phyloP scores from a whole-genome alignment of 495 filamentous ascomycete species.

The Astrothelium macrocarpum region DNA sequence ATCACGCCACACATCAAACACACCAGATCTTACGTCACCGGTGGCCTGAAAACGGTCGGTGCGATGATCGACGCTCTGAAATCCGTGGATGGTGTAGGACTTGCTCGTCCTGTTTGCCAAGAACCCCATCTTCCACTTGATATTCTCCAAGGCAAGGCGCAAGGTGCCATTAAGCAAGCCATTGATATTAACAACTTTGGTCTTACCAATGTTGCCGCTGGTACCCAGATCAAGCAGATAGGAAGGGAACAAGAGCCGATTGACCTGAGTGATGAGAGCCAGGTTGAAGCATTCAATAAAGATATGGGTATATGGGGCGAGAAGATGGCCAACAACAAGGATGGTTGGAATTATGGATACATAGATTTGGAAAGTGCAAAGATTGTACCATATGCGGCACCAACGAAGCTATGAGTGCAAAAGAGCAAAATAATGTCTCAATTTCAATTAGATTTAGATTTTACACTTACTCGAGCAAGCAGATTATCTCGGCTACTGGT shows the following conservation, averaged over 20 bases:
- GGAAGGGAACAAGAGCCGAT: conserved; percentile 44
- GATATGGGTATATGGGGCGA: conserved; percentile 34
- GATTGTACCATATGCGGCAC: conserved; percentile 26
- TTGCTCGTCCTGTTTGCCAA: conserved; percentile 45
- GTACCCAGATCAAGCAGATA: conserved; percentile 44
- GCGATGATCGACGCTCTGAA: conserved; percentile 50
- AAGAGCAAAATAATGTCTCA: background rate
- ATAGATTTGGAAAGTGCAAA: conserved; percentile 31
- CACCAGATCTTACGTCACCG: conserved; percentile 52
- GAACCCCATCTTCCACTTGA: conserved; percentile 42
- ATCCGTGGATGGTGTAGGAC: conserved; percentile 48
- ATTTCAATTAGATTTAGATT: too few relatives aligned
- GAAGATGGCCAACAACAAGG: conserved; percentile 31
- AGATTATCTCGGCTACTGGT: too few relatives aligned
- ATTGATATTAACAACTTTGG: conserved; percentile 41
- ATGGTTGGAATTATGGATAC: conserved; percentile 32
- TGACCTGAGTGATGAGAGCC: conserved; percentile 39
- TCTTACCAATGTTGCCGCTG: conserved; percentile 37
- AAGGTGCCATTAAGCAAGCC: conserved; percentile 37
- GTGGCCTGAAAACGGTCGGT: conserved; percentile 50
- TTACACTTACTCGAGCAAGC: too few relatives aligned
- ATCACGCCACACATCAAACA: conserved; percentile 46
- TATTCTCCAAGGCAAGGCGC: conserved; percentile 39
- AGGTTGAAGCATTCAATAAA: conserved; percentile 34
- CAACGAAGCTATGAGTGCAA: background rate